Base-by-base conservation (phyloP, 2,329 filamentous ascomycete genomes). In the Scytalidium sp. region DNA sequence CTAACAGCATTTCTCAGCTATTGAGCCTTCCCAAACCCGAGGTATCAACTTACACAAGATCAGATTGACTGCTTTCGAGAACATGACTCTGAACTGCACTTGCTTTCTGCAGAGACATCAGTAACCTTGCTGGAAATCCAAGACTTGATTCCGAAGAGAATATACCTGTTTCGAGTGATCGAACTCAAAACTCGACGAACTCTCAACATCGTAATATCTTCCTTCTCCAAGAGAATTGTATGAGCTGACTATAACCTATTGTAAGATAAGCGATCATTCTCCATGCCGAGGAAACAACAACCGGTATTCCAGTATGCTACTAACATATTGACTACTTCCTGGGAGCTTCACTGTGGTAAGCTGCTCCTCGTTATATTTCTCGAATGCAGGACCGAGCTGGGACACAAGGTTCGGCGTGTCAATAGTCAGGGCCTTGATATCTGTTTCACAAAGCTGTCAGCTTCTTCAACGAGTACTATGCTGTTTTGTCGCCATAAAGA, bases 301-400 rank as follows among this genome's bases (percentile, higher is more conserved):
- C 13, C 13, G 15, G 32, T 15, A 13, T 29, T 7, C 25, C 7
- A 29, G 27, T 10, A 17, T 19, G 19, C n/a, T n/a, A 61, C 73
- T 48, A 65, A 95, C 90, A 72, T 87, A 73, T 68, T 90, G 84
- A 69, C 84, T 93, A 66, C 88, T 83, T 23, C 91, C 91, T 0
- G 93, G 93, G 49, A 99, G 81, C 78, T 95, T 96, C 54, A 90
- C 86, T 15, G 91, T 91, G 44, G 84, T 74, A 69, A 97, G 88
- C 71, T 99, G 94, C 70, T 92, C 87, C 72, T 99, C 93, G 63
- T 97, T 97, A 80, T 99, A 97, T 71, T 88, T 90, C 71, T 92
- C 79, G 68, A 96, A 95, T 0, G 94, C 91, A 0, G 91, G 88
- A 6, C 79, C 81, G 47, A 97, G 85, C 56, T 88, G 84, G 52